Base-by-base conservation (phyloP, 306 rosid species). In the Begonia fuchsioides region DNA sequence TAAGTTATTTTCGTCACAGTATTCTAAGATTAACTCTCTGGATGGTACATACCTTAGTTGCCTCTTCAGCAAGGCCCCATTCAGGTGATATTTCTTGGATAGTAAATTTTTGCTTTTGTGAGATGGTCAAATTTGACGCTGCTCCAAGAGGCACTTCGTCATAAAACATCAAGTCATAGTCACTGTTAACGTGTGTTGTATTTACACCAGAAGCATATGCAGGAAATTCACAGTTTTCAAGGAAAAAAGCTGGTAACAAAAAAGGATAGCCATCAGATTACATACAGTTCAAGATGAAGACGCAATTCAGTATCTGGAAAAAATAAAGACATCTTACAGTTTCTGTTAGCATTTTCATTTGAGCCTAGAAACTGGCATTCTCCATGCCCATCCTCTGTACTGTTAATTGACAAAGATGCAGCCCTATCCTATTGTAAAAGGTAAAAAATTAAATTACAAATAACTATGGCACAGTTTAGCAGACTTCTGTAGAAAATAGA, bases 71-170 rank as follows among this genome's bases (percentile, higher is more conserved):
- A 73, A 69, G 80, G 53, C 93, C 84, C 79, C 80, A 76, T 57
- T 77, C 96, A 47, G 98, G 98, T 50, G 80, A 78, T 69, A 92
- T 72, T 58, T 74, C 81, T 44, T 4, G 74, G 54, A 92, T 77
- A 20, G 74, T 56, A 68, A 92, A 92, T 66, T 77, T 92, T 59
- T 71, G 93, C 59, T 78, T 64, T 72, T 72, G 90, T 43, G 66
- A 64, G 47, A 73, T 61, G 15, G 80, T 73, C 76, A 76, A 71
- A 52, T 62, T 71, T 55, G 77, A 53, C 52, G 60, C 78, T 40
- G 59, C 55, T 49, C 43, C 82, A 44, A 57, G 67, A 55, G 74
- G 61, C 67, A 62, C 78, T 59, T 18, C 61, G 63, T 67, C 75
- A 75, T 68, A 63, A 18, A 59, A 58, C 32, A 51, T 52, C 41